Percentiles rank a stretch among this genome's conserved stretches.
These are phyloP conservation scores for Hypoxylon sp. DNA, from an alignment of 2,329 filamentous ascomycete genomes.

Conservation along the genomic window DNA sequence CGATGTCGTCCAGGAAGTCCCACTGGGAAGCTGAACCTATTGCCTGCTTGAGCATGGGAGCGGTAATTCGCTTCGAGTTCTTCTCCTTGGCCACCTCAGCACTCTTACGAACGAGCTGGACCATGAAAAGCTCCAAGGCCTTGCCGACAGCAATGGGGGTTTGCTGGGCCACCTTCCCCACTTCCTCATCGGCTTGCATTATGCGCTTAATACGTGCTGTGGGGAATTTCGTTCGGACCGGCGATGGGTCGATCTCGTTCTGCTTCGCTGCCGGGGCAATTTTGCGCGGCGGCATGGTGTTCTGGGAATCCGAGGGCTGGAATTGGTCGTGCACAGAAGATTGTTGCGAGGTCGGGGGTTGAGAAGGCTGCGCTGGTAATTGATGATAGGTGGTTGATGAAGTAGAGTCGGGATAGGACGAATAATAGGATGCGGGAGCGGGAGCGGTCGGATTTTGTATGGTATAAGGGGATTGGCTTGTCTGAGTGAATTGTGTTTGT, in stretches of 20 bases:
- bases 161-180: conserved; percentile 97
- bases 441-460: conserved; percentile 34
- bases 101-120: conserved; percentile 89
- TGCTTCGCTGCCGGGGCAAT: conserved; percentile 58
- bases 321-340: conserved; percentile 50
- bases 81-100: conserved; percentile 86
- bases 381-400: conserved; percentile 39
- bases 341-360: conserved; percentile 37
- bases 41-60: conserved; percentile 91
- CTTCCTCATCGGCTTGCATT: conserved; percentile 99
- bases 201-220: conserved; percentile 98
- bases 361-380: conserved; percentile 35
- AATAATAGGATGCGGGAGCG: conserved; percentile 44
- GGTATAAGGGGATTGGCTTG: conserved; percentile 42
- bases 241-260: conserved; percentile 70
- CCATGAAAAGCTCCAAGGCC: conserved; percentile 98
- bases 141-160: conserved; percentile 97
- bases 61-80: conserved; percentile 90
- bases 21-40: conserved; percentile 91
- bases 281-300: conserved; percentile 60
- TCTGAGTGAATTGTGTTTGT: conserved; percentile 46
- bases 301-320: conserved; percentile 38
- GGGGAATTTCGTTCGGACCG: conserved; percentile 95
- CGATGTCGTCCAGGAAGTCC: conserved; percentile 94
- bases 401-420: conserved; percentile 47